A percentile compares a stretch with the other conserved stretches of the same genome.
phyloP scores from a whole-genome alignment of 2,329 filamentous ascomycete genomes.

The Botryotinia calthae region DNA sequence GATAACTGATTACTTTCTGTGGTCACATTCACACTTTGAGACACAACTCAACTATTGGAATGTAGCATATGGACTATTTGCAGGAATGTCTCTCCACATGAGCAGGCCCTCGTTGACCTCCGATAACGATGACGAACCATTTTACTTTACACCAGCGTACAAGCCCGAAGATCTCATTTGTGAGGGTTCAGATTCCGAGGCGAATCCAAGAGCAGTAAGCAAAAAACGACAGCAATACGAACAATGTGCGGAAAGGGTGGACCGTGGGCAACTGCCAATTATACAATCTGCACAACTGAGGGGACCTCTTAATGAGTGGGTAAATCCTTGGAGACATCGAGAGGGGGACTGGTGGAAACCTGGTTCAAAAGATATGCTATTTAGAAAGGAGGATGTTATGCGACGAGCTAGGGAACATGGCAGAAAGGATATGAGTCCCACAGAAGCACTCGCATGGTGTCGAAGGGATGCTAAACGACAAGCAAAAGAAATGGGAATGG shows the following conservation, averaged over 20 bases:
- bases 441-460: slow-evolving; percentile 30
- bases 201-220: slow-evolving; percentile 47
- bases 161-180: slow-evolving; percentile 50
- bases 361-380: slow-evolving; percentile 30
- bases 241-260: slow-evolving; percentile 55
- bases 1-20: slow-evolving; percentile 16
- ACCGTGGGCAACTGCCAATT: slow-evolving; percentile 54
- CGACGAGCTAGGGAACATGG: slow-evolving; percentile 28
- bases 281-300: slow-evolving; percentile 59
- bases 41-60: background rate
- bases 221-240: slow-evolving; percentile 58
- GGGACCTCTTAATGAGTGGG: slow-evolving; percentile 61
- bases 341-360: slow-evolving; percentile 29
- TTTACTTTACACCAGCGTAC: slow-evolving; percentile 49
- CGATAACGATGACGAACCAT: slow-evolving; percentile 38
- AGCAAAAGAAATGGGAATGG: slow-evolving; percentile 17
- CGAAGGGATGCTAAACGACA: slow-evolving; percentile 27
- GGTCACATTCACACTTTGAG: slow-evolving; percentile 7
- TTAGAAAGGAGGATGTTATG: slow-evolving; percentile 30
- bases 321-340: slow-evolving; percentile 49
- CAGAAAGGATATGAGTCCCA: slow-evolving; percentile 27
- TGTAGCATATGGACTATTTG: slow-evolving; percentile 20
- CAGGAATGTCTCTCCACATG: slow-evolving; percentile 17
- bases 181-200: slow-evolving; percentile 56
- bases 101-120: background rate